Conservation (phyloP, 2,329 filamentous ascomycete species). For the Venturia pyrina region DNA sequence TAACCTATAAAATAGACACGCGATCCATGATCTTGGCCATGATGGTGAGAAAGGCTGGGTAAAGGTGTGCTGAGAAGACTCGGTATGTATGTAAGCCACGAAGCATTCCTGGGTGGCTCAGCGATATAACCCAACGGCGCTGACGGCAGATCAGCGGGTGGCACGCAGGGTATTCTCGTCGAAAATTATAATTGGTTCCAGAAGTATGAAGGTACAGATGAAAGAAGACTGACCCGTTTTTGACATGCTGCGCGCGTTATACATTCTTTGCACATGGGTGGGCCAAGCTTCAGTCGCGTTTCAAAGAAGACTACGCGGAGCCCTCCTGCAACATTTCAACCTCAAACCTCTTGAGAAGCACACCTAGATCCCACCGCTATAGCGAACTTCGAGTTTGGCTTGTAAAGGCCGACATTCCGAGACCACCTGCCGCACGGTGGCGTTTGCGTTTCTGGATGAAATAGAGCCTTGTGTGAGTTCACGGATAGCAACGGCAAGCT, state of each 20-base stretch:
- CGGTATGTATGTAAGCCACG: background rate
- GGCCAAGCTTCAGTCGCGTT: conserved; percentile 5
- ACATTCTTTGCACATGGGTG: background rate
- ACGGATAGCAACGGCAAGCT: background rate
- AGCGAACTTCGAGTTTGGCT: background rate
- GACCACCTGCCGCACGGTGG: background rate
- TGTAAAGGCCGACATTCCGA: background rate
- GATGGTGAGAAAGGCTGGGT: background rate
- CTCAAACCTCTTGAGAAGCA: background rate
- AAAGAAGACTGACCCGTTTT: background rate
- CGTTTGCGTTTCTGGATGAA: background rate
- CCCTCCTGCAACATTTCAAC: background rate
- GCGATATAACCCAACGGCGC: background rate
- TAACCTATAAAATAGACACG: background rate
- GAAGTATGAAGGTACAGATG: background rate
- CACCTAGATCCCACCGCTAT: background rate
- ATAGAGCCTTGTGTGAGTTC: background rate
- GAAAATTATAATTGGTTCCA: conserved; percentile 2
- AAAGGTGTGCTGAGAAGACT: background rate
- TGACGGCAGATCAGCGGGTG: conserved; percentile 3
- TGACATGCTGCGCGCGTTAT: background rate
- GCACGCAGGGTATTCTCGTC: background rate
- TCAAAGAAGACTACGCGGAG: background rate
- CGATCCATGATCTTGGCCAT: background rate
- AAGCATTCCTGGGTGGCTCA: background rate